Evolutionary conservation across 2,329 filamentous ascomycete genomes (phyloP).

Genomic region (Colletotrichum lini): DNA sequence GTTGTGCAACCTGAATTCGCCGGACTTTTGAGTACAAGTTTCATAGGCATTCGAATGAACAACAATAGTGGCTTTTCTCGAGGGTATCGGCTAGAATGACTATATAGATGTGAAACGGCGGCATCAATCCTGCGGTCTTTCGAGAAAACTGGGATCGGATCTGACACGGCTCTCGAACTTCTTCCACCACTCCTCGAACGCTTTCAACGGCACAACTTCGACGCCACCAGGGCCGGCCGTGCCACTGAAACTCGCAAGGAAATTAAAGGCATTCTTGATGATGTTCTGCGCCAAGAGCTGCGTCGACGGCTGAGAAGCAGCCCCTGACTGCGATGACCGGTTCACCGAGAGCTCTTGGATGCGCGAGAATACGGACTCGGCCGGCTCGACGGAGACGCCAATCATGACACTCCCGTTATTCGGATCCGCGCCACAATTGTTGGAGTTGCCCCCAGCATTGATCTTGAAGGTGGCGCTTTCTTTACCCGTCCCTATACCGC

Average conservation of each 20-base stretch:
- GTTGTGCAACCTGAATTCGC: background rate
- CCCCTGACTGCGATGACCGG: slow-evolving; percentile 50
- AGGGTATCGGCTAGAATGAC: slow-evolving; percentile 21
- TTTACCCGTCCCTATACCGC: slow-evolving; percentile 90
- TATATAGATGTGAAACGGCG: background rate
- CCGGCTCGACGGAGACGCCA: slow-evolving; percentile 86
- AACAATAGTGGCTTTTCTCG: background rate
- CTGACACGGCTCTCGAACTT: slow-evolving; percentile 94
- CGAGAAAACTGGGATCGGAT: slow-evolving; percentile 89
- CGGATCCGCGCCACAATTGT: slow-evolving; percentile 43
- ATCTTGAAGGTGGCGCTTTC: slow-evolving; percentile 93
- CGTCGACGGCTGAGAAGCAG: slow-evolving; percentile 68
- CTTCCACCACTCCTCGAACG: slow-evolving; percentile 97
- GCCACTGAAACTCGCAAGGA: slow-evolving; percentile 87
- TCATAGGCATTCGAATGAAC: slow-evolving; percentile 2
- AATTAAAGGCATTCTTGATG: slow-evolving; percentile 98
- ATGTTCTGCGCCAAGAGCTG: slow-evolving; percentile 90
- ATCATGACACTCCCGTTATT: slow-evolving; percentile 73
- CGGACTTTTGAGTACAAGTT: background rate
- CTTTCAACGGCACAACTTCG: slow-evolving; percentile 93
- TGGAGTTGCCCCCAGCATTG: slow-evolving; percentile 50
- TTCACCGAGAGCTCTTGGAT: slow-evolving; percentile 71
- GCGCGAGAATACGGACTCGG: slow-evolving; percentile 77
- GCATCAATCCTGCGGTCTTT: slow-evolving; percentile 64
- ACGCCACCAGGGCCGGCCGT: slow-evolving; percentile 72